A percentile compares a stretch with the other conserved stretches of the same genome.
These are phyloP conservation scores for Myxozyma vanderwaltii DNA, from an alignment of 805 yeast genomes.

Conservation along the genomic window DNA sequence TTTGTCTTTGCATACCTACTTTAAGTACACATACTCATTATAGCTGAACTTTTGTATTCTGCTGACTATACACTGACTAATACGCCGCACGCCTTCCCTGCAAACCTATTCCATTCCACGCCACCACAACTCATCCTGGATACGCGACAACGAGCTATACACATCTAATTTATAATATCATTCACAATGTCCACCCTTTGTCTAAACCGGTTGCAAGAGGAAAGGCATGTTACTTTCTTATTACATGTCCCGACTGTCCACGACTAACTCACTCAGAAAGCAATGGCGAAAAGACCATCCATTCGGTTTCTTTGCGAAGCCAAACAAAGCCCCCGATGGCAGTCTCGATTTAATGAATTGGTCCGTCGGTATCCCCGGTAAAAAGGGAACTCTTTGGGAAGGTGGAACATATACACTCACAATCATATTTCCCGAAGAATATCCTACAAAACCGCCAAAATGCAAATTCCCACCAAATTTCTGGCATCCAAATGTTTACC, in stretches of 20 bases:
- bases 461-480: conserved; percentile 86
- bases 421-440: conserved; percentile 79
- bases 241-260: background rate
- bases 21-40: no score
- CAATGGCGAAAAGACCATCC: conserved; percentile 99
- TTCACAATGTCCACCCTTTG: conserved; percentile 58
- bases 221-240: conserved; percentile 50
- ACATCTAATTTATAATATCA: no score
- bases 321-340: conserved; percentile 78
- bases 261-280: conserved; percentile 56
- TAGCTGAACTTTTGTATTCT: no score
- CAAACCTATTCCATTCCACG: no score
- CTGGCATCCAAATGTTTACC: conserved; percentile 97
- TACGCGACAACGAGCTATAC: no score
- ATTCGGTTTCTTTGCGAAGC: conserved; percentile 94
- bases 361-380: conserved; percentile 97
- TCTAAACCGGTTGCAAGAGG: conserved; percentile 85
- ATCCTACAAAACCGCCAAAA: conserved; percentile 96
- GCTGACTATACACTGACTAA: no score
- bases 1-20: no score
- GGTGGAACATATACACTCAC: conserved; percentile 87
- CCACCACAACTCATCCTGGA: no score
- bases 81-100: no score
- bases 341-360: conserved; percentile 80
- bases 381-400: conserved; percentile 80